Conservation (phyloP, 179 eudicot genomes). For the Beta corolliflora region DNA sequence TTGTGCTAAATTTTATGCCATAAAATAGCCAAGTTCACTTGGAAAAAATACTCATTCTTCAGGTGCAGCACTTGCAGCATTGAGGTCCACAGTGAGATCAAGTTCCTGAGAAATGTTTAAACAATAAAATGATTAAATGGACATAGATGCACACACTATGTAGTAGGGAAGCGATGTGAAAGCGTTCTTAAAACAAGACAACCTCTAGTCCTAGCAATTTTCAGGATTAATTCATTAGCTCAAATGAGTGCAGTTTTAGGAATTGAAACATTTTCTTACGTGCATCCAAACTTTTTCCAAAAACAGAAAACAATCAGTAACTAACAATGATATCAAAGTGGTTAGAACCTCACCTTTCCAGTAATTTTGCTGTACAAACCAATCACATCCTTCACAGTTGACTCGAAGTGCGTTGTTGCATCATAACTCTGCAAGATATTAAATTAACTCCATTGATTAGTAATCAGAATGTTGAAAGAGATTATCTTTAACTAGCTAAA, state of each 20-base stretch:
- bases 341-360: slow-evolving; percentile 40
- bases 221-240: no score
- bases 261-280: no score
- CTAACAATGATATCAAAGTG: neutral
- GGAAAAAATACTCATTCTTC: slow-evolving; percentile 40
- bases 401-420: slow-evolving; percentile 90
- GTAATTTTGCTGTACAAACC: slow-evolving; percentile 52
- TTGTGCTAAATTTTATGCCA: neutral
- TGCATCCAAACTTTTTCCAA: no score
- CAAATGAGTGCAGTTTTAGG: no score
- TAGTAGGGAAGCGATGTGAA: no score
- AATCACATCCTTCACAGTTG: slow-evolving; percentile 75
- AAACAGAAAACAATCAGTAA: neutral
- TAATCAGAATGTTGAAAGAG: neutral
- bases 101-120: slow-evolving; percentile 45
- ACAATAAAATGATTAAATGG: neutral
- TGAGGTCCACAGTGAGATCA: slow-evolving; percentile 69
- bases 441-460: neutral
- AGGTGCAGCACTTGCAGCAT: slow-evolving; percentile 66
- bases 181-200: no score
- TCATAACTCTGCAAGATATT: slow-evolving; percentile 72
- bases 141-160: neutral
- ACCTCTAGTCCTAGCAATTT: no score
- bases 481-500: neutral
- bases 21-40: neutral